phyloP scores from a whole-genome alignment of 805 yeast genomes.

The Schizosaccharomyces lindneri region DNA sequence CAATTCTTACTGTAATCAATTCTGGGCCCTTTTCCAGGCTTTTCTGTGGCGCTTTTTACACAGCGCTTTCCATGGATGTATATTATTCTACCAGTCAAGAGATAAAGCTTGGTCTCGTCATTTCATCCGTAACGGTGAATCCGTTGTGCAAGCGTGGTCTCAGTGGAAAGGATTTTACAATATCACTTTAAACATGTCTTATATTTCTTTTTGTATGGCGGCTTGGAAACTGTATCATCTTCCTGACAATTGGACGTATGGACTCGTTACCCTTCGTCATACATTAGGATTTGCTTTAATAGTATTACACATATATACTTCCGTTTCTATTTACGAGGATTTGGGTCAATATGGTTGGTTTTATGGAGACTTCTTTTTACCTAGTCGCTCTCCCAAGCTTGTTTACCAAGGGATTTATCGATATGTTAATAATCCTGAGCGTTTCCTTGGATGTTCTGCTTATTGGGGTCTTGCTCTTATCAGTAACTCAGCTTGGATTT shows the following conservation, averaged over 20 bases:
- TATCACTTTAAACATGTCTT: conserved; percentile 26
- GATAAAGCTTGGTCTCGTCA: conserved; percentile 38
- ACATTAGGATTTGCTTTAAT: conserved; percentile 34
- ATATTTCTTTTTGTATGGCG: conserved; percentile 22
- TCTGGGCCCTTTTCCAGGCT: conserved; percentile 18
- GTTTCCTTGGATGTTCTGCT: conserved; percentile 52
- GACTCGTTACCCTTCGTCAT: conserved; percentile 19
- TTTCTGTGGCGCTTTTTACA: conserved; percentile 26
- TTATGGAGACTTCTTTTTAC: conserved; percentile 61
- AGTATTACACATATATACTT: conserved; percentile 41
- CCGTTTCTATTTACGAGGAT: conserved; percentile 38
- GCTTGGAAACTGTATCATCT: conserved; percentile 12
- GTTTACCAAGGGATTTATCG: conserved; percentile 64
- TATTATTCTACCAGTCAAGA: conserved; percentile 34
- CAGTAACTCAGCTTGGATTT: conserved; percentile 23
- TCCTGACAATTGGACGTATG: not conserved
- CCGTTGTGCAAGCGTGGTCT: conserved; percentile 38
- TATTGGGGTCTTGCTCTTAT: conserved; percentile 48
- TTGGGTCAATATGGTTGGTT: conserved; percentile 79
- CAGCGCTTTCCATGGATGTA: conserved; percentile 23
- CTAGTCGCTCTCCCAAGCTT: conserved; percentile 23
- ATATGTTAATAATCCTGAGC: conserved; percentile 62
- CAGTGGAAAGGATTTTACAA: conserved; percentile 52
- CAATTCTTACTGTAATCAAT: conserved; percentile 4
- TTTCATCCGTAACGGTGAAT: conserved; percentile 37